These are phyloP conservation scores for Corinectria fuckeliana DNA, from an alignment of 2,329 filamentous ascomycete genomes.

Conservation along the genomic window DNA sequence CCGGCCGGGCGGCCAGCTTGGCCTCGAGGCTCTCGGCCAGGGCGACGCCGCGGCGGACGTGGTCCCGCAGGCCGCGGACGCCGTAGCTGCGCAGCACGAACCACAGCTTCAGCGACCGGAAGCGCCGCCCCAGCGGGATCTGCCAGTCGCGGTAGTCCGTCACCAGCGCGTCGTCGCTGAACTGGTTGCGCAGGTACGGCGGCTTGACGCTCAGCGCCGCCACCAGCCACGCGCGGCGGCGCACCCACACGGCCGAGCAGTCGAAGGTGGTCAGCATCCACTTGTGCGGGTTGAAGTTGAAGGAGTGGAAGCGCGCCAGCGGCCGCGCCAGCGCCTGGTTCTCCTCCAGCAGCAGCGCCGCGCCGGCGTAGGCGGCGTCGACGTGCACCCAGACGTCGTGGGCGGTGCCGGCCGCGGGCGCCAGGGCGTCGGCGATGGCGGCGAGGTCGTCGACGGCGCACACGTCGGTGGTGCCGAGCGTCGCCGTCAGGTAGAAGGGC, in stretches of 20 bases:
- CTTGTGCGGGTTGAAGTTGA: slow-evolving; percentile 97
- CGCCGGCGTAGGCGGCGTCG: slow-evolving; percentile 91
- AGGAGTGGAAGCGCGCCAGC: slow-evolving; percentile 78
- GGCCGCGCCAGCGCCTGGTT: slow-evolving; percentile 71
- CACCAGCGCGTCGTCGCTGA: slow-evolving; percentile 81
- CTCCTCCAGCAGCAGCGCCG: slow-evolving; percentile 82
- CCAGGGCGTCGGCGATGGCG: slow-evolving; percentile 64
- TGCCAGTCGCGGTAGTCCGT: slow-evolving; percentile 98
- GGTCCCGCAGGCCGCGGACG: slow-evolving; percentile 73
- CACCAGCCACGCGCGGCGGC: slow-evolving; percentile 76
- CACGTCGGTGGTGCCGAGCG: slow-evolving; percentile 85
- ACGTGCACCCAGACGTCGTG: slow-evolving; percentile 86
- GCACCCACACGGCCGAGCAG: slow-evolving; percentile 79
- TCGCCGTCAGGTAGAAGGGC: slow-evolving; percentile 86
- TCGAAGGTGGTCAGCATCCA: slow-evolving; percentile 97
- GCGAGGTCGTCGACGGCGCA: slow-evolving; percentile 86
- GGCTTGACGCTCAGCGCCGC: slow-evolving; percentile 80
- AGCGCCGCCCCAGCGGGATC: slow-evolving; percentile 87
- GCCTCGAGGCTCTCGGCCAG: slow-evolving; percentile 74
- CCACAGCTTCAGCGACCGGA: slow-evolving; percentile 92
- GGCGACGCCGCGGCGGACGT: slow-evolving; percentile 72
- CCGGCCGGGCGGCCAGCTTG: slow-evolving; percentile 62
- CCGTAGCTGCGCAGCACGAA: slow-evolving; percentile 89
- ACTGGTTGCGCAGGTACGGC: slow-evolving; percentile 81
- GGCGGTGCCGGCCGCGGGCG: slow-evolving; percentile 34